Base-by-base conservation (phyloP, 2,329 filamentous ascomycete species). In the Orbilia oligospora region DNA sequence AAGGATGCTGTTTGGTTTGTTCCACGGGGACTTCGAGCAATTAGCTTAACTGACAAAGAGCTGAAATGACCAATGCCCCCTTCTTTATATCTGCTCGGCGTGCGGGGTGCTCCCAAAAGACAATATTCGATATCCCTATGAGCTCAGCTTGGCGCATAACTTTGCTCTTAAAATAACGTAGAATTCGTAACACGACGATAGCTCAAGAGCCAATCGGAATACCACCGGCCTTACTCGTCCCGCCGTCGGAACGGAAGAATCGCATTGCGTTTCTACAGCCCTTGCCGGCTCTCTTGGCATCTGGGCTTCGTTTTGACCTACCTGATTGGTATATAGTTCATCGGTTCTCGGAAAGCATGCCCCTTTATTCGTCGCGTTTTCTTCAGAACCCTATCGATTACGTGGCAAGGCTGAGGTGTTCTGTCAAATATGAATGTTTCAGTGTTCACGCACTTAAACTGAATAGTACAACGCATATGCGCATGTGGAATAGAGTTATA, bases 301-400 rank as follows among this genome's bases (percentile, higher is more conserved):
- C 53, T 58, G 53, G 53, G 53, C 33, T 6, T 38, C 53, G 53
- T 36, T 58, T 58, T 58, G 53, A 58, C 30, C 38, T 58, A n/a
- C 53, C 18, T 16, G 18, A 38, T 38, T 22, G 12, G 53, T 58
- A 14, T 10, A 30, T 41, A 20, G 33, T 6, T 30, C 51, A 55
- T 24, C 51, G 51, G 51, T 8, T 33, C 5, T 55, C 51, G 51
- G 51, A 46, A 46, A 20, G 10, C 3, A 46, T 20, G 10, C 5
- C 6, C 10, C 18, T 18, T 46, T 10, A 18, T 6, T 46, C 44
- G 18, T 20, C 44, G n/a, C 14, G 12, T 14, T 16, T 41, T 5
- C 12, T 16, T 41, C 12, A 5, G 16, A 2, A 12, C 16, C 12
- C 3, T 16, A 16, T n/a, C 12, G 3, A 41, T 41, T n/a, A 5